phyloP scores from a whole-genome alignment of 2,329 filamentous ascomycete species.

The Byssochlamys sp. region DNA sequence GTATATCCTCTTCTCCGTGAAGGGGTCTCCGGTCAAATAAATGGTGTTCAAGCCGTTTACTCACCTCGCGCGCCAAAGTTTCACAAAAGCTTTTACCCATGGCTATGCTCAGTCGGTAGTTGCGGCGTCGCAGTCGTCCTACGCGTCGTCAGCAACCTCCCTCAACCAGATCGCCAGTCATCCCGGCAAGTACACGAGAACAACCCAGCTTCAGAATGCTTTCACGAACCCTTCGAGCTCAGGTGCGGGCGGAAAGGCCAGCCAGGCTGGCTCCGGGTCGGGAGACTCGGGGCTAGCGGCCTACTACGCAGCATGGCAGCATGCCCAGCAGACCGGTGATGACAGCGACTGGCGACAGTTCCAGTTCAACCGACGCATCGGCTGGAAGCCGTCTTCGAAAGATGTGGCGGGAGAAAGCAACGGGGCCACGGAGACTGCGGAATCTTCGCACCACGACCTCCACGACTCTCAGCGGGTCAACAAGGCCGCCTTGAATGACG shows the following conservation, averaged over 20 bases:
- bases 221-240: constrained; percentile 55
- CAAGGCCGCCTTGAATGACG: constrained; percentile 41
- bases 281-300: constrained; percentile 66
- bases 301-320: constrained; percentile 84
- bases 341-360: constrained; percentile 86
- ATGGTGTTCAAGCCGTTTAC: constrained; percentile 67
- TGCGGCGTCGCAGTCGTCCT: constrained; percentile 78
- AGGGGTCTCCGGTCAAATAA: constrained; percentile 65
- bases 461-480: constrained; percentile 42
- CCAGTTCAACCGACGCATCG: constrained; percentile 77
- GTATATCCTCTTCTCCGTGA: constrained; percentile 50
- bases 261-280: constrained; percentile 47
- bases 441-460: constrained; percentile 41
- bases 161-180: constrained; percentile 46
- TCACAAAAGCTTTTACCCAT: constrained; percentile 92
- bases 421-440: constrained; percentile 13
- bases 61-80: constrained; percentile 90
- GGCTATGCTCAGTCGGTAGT: constrained; percentile 97
- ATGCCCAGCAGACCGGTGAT: constrained; percentile 57
- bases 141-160: constrained; percentile 55
- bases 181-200: constrained; percentile 43
- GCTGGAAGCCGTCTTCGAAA: constrained; percentile 60
- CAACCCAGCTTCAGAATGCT: constrained; percentile 63
- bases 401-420: constrained; percentile 27
- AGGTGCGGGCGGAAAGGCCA: constrained; percentile 44